A percentile compares a stretch with the other conserved stretches of the same genome.
These are phyloP conservation scores for Inga laurina DNA, from an alignment of 306 rosid genomes.

Conservation along the genomic window DNA sequence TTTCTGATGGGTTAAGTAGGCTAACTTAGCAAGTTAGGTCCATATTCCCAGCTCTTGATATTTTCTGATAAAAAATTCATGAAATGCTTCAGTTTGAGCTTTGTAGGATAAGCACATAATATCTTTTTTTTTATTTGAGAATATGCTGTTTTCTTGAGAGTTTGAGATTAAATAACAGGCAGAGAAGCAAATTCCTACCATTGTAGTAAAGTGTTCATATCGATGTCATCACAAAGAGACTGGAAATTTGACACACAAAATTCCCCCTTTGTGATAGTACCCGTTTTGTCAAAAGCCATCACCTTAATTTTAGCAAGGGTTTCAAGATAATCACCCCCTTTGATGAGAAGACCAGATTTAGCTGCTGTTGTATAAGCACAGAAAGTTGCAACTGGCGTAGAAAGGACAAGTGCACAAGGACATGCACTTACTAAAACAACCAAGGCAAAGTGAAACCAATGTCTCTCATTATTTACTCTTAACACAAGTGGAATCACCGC, in stretches of 20 bases:
- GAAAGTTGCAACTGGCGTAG: constrained; percentile 94
- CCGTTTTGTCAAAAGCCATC: constrained; percentile 92
- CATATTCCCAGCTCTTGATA: neutral
- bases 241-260: constrained; percentile 68
- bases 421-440: constrained; percentile 94
- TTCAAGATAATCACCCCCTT: constrained; percentile 90
- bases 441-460: constrained; percentile 86
- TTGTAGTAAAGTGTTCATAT: constrained; percentile 63
- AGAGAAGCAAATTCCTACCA: constrained; percentile 53
- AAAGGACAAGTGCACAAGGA: constrained; percentile 90
- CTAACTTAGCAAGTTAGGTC: neutral
- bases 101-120: neutral
- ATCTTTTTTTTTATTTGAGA: neutral
- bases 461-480: constrained; percentile 43
- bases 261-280: constrained; percentile 91
- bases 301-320: constrained; percentile 71
- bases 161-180: neutral
- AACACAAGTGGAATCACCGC: constrained; percentile 64
- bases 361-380: constrained; percentile 96
- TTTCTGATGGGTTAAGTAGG: neutral
- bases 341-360: constrained; percentile 82
- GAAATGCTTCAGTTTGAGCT: neutral
- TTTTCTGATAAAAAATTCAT: neutral
- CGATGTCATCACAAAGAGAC: constrained; percentile 62
- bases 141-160: neutral